Evolutionary conservation across 495 filamentous ascomycete genomes (phyloP).

Genomic region (Aeminium ludgeri): DNA sequence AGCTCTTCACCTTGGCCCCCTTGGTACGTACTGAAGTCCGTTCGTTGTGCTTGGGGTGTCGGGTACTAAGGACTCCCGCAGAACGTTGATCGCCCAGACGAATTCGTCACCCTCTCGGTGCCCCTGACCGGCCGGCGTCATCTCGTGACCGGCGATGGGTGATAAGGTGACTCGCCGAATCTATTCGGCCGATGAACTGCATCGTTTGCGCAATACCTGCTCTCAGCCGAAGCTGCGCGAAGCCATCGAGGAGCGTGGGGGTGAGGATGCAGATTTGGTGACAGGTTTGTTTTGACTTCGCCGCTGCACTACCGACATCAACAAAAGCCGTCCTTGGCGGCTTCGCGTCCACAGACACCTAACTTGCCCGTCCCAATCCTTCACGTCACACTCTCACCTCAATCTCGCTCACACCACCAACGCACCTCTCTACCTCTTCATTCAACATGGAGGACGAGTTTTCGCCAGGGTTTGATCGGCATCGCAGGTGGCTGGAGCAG

Average conservation of each 20-base stretch:
- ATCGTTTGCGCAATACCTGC: slow-evolving; percentile 7
- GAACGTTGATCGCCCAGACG: too few relatives aligned
- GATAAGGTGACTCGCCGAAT: slow-evolving; percentile 8
- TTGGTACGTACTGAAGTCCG: too few relatives aligned
- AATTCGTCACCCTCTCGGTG: too few relatives aligned
- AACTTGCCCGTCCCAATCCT: not conserved
- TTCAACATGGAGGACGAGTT: not conserved
- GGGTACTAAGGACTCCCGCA: too few relatives aligned
- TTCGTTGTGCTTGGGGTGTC: too few relatives aligned
- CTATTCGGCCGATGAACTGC: slow-evolving; percentile 13
- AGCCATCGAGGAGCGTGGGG: slow-evolving; percentile 15
- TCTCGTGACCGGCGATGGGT: too few relatives aligned
- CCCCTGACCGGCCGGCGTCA: too few relatives aligned
- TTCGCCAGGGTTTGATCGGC: not conserved
- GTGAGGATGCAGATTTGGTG: slow-evolving; percentile 15
- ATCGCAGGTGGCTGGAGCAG: slow-evolving; percentile 1
- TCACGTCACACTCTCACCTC: not conserved
- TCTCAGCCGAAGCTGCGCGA: slow-evolving; percentile 14
- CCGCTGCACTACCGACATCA: slow-evolving; percentile 6
- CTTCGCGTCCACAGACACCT: not conserved
- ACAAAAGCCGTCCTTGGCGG: not conserved
- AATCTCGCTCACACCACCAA: not conserved
- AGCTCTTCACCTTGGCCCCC: too few relatives aligned
- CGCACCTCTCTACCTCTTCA: too few relatives aligned
- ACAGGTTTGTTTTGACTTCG: slow-evolving; percentile 10